Evolutionary conservation across 495 filamentous ascomycete genomes (phyloP).

Genomic region (Penicillium cinerascens): DNA sequence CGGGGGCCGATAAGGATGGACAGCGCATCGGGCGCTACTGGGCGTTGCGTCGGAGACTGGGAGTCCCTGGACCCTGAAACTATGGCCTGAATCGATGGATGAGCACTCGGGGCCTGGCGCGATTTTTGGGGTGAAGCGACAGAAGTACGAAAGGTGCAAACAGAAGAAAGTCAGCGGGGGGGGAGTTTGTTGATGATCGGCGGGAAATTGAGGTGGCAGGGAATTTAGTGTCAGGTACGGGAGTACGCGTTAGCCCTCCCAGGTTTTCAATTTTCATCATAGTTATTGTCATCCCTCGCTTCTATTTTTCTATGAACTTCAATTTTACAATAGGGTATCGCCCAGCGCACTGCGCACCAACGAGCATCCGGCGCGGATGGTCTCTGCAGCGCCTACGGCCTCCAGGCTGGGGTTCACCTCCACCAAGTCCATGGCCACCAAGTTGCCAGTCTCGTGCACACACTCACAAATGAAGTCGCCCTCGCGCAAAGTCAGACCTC

Average conservation of each 20-base stretch:
- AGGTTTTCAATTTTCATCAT: background rate
- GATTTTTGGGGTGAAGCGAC: background rate
- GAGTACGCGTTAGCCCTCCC: background rate
- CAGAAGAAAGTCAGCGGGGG: background rate
- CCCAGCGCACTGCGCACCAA: conserved; percentile 88
- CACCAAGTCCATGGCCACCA: conserved; percentile 90
- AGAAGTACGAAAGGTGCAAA: background rate
- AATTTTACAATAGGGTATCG: conserved; percentile 71
- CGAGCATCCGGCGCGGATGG: conserved; percentile 84
- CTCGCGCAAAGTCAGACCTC: conserved; percentile 92
- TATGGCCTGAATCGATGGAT: background rate
- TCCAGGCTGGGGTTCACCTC: conserved; percentile 94
- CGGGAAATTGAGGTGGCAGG: conserved; percentile 32
- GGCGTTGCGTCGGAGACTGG: conserved; percentile 6
- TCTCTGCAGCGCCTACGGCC: conserved; percentile 73
- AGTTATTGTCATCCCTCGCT: conserved; percentile 1
- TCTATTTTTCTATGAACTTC: conserved; percentile 4
- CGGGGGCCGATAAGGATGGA: conserved; percentile 16
- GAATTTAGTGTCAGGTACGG: conserved; percentile 10
- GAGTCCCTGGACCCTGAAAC: background rate
- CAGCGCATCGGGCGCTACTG: conserved; percentile 29
- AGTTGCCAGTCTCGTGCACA: conserved; percentile 86
- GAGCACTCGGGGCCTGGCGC: background rate
- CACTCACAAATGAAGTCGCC: conserved; percentile 98
- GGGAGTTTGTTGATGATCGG: conserved; percentile 17